Percentiles rank a stretch among this genome's conserved stretches.
phyloP scores from a whole-genome alignment of 2,329 filamentous ascomycete genomes.

The Colletotrichum magnum region DNA sequence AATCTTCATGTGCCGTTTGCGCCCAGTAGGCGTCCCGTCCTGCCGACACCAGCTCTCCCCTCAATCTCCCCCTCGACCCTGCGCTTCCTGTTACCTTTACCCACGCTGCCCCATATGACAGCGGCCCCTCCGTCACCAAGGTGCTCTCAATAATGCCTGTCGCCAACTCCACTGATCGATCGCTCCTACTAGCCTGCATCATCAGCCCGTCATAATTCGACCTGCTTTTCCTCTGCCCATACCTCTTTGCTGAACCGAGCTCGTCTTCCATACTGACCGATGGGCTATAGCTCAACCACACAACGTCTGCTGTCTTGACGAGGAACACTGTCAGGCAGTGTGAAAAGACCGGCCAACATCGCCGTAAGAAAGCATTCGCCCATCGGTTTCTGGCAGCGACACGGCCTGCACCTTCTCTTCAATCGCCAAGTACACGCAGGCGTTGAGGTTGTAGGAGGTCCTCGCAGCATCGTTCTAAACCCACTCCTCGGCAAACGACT shows the following conservation, averaged over 20 bases:
- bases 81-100: not conserved
- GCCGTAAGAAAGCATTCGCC: not conserved
- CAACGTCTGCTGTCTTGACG: not conserved
- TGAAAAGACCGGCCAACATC: not conserved
- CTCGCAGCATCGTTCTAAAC: too few species aligned
- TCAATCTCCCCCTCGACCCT: constrained; percentile 9
- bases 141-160: constrained; percentile 19
- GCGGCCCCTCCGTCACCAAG: constrained; percentile 33
- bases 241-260: not conserved
- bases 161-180: constrained; percentile 13
- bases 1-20: constrained; percentile 21
- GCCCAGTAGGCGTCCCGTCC: constrained; percentile 1
- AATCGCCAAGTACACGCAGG: constrained; percentile 38
- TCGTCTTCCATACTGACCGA: constrained; percentile 19
- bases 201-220: constrained; percentile 21
- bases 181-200: constrained; percentile 13
- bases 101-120: constrained; percentile 29
- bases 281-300: constrained; percentile 14
- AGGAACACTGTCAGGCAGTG: not conserved
- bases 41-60: constrained; percentile 3
- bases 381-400: not conserved
- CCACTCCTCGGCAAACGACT: not conserved
- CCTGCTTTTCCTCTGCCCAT: not conserved
- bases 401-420: not conserved
- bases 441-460: constrained; percentile 15